These are phyloP conservation scores for Ogataea nonfermentans DNA, from an alignment of 805 yeast genomes.

Conservation along the genomic window DNA sequence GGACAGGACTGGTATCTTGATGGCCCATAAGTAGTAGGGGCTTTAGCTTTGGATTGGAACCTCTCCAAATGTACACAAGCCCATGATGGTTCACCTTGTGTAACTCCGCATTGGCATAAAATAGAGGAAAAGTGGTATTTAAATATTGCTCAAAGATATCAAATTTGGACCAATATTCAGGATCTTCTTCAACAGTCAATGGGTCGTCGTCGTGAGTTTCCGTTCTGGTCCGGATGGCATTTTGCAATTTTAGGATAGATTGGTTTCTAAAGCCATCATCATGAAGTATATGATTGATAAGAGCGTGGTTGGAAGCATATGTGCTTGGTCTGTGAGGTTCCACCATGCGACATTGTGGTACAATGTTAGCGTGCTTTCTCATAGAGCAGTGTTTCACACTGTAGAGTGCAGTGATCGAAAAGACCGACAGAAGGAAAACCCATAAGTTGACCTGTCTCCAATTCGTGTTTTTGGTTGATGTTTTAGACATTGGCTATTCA, in stretches of 20 bases:
- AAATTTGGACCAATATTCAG: slow-evolving; percentile 51
- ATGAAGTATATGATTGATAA: slow-evolving; percentile 28
- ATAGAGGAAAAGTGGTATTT: slow-evolving; percentile 51
- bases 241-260: slow-evolving; percentile 42
- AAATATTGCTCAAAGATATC: slow-evolving; percentile 52
- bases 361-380: background rate
- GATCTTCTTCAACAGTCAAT: slow-evolving; percentile 43
- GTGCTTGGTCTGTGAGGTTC: slow-evolving; percentile 19
- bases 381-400: too few species aligned
- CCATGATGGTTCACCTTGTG: slow-evolving; percentile 60
- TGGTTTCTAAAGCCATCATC: slow-evolving; percentile 31
- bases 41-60: slow-evolving; percentile 48
- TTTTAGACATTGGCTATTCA: too few species aligned
- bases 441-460: too few species aligned
- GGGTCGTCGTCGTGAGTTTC: slow-evolving; percentile 43
- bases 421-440: too few species aligned
- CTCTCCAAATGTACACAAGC: slow-evolving; percentile 60
- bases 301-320: slow-evolving; percentile 12
- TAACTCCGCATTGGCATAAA: slow-evolving; percentile 46
- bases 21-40: slow-evolving; percentile 72
- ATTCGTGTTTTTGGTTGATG: too few species aligned
- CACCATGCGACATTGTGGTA: slow-evolving; percentile 15
- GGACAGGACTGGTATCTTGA: slow-evolving; percentile 80
- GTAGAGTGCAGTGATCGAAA: too few species aligned
- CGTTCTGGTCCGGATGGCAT: slow-evolving; percentile 50